phyloP scores from a whole-genome alignment of 179 eudicot species.

The Actinidia chinensis region DNA sequence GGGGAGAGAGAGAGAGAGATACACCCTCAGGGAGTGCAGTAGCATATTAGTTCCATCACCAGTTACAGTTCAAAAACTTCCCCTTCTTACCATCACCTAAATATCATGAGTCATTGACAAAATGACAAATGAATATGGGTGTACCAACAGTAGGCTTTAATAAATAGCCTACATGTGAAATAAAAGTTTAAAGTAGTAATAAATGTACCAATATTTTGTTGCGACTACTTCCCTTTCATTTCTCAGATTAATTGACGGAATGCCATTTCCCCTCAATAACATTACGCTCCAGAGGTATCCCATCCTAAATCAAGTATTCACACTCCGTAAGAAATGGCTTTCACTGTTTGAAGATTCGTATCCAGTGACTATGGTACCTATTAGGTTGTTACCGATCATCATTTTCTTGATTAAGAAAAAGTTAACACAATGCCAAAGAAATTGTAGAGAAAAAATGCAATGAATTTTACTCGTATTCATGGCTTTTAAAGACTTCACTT shows the following conservation, averaged over 20 bases:
- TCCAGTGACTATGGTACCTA: constrained; percentile 98
- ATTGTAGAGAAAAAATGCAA: no score
- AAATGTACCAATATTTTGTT: constrained; percentile 50
- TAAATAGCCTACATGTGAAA: no score
- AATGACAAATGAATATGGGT: background rate
- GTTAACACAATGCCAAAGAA: no score
- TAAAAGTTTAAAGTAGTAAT: background rate
- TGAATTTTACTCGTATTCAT: no score
- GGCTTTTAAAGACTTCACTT: no score
- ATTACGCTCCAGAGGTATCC: constrained; percentile 49
- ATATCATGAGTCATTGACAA: constrained; percentile 1
- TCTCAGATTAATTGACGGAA: constrained; percentile 73
- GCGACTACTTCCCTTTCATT: constrained; percentile 67
- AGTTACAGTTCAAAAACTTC: constrained; percentile 93
- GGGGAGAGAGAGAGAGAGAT: constrained; percentile 2
- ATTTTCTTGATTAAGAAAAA: constrained; percentile 11
- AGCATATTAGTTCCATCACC: constrained; percentile 98
- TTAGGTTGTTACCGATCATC: constrained; percentile 3
- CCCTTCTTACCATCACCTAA: constrained; percentile 89
- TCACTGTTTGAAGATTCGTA: constrained; percentile 93
- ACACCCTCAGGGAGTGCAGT: constrained; percentile 95
- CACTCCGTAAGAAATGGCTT: constrained; percentile 86
- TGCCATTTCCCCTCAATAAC: constrained; percentile 78
- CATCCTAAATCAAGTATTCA: constrained; percentile 61
- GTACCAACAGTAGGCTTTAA: background rate